These are phyloP conservation scores for Buddleja alternifolia DNA, from an alignment of 257 asterid species.

Conservation along the genomic window DNA sequence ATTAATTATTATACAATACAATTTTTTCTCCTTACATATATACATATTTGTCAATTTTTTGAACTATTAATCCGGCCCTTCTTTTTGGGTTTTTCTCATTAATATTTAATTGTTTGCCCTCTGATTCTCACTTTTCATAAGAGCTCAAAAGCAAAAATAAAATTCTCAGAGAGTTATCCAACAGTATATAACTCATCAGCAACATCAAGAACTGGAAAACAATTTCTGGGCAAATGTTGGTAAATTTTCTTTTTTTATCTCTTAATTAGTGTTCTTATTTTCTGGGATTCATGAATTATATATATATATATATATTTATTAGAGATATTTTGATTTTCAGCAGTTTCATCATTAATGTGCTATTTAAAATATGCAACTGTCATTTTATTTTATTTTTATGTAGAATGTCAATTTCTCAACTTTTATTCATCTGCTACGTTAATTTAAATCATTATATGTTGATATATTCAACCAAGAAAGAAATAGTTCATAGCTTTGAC, in stretches of 20 bases:
- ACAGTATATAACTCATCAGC: constrained; percentile 20
- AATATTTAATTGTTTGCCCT: not conserved
- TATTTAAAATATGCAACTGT: not conserved
- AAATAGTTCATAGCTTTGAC: constrained; percentile 36
- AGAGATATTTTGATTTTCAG: constrained; percentile 8
- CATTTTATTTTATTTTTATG: not conserved
- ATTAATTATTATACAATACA: not conserved
- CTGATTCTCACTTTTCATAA: constrained; percentile 3
- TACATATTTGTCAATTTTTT: too few species aligned
- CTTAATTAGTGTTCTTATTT: not conserved
- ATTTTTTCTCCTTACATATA: not conserved
- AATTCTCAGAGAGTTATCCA: not conserved
- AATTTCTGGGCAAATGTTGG: constrained; percentile 10
- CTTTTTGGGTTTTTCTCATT: constrained; percentile 18
- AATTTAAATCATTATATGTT: too few species aligned
- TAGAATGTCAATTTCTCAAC: not conserved
- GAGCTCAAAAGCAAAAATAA: not conserved
- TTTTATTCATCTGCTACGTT: not conserved
- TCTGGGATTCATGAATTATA: constrained; percentile 1
- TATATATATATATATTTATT: too few species aligned
- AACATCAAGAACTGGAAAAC: constrained; percentile 17
- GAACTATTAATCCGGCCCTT: too few species aligned
- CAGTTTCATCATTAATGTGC: not conserved
- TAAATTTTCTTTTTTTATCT: constrained; percentile 29
- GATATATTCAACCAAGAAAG: constrained; percentile 7